Evolutionary conservation across 306 rosid species (phyloP).

Genomic region (Crotalaria pallida): DNA sequence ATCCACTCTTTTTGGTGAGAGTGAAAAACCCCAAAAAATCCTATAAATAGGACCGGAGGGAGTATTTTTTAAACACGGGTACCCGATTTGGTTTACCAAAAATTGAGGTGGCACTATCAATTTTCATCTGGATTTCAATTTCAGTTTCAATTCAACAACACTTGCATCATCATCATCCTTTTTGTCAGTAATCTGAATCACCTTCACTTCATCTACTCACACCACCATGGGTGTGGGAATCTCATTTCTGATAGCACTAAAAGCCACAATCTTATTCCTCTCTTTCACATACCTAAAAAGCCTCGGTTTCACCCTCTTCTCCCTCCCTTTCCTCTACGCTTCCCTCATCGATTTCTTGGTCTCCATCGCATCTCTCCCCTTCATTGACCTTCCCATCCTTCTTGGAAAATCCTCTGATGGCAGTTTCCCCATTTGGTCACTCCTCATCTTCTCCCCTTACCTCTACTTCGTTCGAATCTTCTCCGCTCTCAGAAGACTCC

Average conservation of each 20-base stretch:
- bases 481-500: constrained; percentile 52
- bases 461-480: constrained; percentile 62
- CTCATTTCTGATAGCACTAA: constrained; percentile 56
- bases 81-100: background rate
- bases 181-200: background rate
- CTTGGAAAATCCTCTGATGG: constrained; percentile 73
- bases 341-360: constrained; percentile 48
- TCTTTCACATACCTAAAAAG: constrained; percentile 41
- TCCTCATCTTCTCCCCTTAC: constrained; percentile 66
- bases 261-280: constrained; percentile 37
- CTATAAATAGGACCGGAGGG: no score
- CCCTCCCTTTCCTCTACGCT: constrained; percentile 65
- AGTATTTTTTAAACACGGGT: no score
- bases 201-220: background rate
- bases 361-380: constrained; percentile 71
- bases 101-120: no score
- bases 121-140: no score
- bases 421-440: constrained; percentile 54
- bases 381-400: constrained; percentile 67
- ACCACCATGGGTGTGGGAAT: constrained; percentile 56
- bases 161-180: background rate
- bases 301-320: constrained; percentile 37
- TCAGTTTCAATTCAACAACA: background rate
- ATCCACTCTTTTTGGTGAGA: no score
- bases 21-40: no score